phyloP scores from a whole-genome alignment of 495 filamentous ascomycete genomes.

The Trichoderma gamsii region DNA sequence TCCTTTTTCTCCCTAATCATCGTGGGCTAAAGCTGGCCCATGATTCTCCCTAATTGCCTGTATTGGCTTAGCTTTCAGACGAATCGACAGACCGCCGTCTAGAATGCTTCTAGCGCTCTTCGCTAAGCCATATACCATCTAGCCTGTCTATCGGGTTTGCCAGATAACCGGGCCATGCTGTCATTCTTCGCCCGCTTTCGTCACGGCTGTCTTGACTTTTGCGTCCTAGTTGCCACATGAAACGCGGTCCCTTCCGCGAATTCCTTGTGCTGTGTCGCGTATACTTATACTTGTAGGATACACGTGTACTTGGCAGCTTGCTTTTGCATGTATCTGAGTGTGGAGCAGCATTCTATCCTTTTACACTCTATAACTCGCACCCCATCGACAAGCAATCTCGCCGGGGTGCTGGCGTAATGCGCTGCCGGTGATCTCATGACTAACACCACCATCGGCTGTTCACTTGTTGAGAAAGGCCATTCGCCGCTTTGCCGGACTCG shows the following conservation, averaged over 20 bases:
- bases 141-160: neutral
- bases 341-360: too few relatives aligned
- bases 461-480: neutral
- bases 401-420: too few relatives aligned
- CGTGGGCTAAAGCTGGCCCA: neutral
- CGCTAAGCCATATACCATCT: neutral
- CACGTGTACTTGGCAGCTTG: neutral
- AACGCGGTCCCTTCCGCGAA: neutral
- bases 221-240: neutral
- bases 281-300: neutral
- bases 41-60: constrained; percentile 2
- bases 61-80: neutral
- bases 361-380: too few relatives aligned
- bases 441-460: neutral
- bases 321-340: too few relatives aligned
- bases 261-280: neutral
- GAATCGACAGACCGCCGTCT: constrained; percentile 9
- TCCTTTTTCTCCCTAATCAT: neutral
- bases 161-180: constrained; percentile 13
- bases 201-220: neutral
- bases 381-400: too few relatives aligned
- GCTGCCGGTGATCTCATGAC: neutral
- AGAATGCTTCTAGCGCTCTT: constrained; percentile 9
- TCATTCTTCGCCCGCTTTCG: neutral
- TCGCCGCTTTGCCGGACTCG: neutral